Evolutionary conservation across 2,329 filamentous ascomycete genomes (phyloP), one percentile per base, ranked within the genome.

Genomic region (Cladosporium cucumerinum): DNA sequence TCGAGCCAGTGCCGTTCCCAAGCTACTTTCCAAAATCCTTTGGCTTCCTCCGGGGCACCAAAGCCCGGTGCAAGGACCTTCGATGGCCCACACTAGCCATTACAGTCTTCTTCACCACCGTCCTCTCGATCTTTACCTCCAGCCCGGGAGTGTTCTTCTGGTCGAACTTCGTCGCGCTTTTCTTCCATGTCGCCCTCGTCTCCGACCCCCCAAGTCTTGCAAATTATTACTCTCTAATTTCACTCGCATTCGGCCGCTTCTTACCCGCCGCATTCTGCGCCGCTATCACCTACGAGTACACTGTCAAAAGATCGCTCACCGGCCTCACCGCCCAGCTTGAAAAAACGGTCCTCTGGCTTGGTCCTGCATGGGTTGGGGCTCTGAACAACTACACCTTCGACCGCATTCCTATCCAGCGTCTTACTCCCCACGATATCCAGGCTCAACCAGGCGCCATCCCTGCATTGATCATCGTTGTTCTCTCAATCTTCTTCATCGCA

Each of bases 361-460:
- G 93, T 1, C 89, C 88, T 8, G 93, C 90, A 73, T 99, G 96
- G 90, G 87, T 97, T 46, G 95, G 93, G 18, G 89, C 92, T 1
- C 79, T 99, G 69, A 94, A 94, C 73, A 98, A 98, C 78, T 96
- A 97, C 78, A 98, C 95, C 0, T 92, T 99, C 73, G 90, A 92
- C 72, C 90, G 91, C 78, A 97, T 99, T 67, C 95, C 95, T 0
- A 95, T 99, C 69, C 87, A 93, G 76, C 89, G 95, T 2, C 84
- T 99, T n/a, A 98, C 91, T 10, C 87, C 89, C 0, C 92, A 96
- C 75, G 95, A 99, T 74, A 86, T 99, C 51, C 81, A 89, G 57
- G 89, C 93, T 70, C 93, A 99, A 74, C 94, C 95, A 0, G 95
- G 95, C 8, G 95, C 94, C 0, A 89, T 92, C 64, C 85, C 91